Evolutionary conservation across 75 land plant genomes (phyloP).

Genomic region (Gnetum montanum): DNA sequence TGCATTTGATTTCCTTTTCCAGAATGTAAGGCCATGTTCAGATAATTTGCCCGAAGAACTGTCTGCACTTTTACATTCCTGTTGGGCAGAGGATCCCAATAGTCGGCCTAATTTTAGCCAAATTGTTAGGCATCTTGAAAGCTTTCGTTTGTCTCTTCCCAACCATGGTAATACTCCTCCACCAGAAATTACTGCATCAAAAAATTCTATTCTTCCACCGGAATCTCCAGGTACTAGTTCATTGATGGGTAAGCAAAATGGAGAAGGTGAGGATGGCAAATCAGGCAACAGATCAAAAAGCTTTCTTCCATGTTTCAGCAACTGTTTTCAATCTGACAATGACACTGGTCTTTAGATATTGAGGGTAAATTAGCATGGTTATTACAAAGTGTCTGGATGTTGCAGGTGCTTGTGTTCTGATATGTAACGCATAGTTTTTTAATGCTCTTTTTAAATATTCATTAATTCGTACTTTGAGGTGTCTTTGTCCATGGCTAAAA

Average conservation of each 20-base stretch:
- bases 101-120: slow-evolving; percentile 79
- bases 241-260: slow-evolving; percentile 30
- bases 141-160: slow-evolving; percentile 26
- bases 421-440: too few relatives aligned
- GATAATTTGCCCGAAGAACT: slow-evolving; percentile 68
- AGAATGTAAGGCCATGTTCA: slow-evolving; percentile 78
- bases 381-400: too few relatives aligned
- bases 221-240: slow-evolving; percentile 68
- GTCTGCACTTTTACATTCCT: slow-evolving; percentile 60
- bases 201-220: slow-evolving; percentile 22
- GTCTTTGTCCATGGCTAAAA: too few relatives aligned
- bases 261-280: slow-evolving; percentile 13
- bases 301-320: slow-evolving; percentile 35
- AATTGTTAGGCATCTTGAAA: slow-evolving; percentile 46
- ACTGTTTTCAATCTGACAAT: slow-evolving; percentile 22
- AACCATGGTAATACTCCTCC: slow-evolving; percentile 19
- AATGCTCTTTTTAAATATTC: too few relatives aligned
- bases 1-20: slow-evolving; percentile 24
- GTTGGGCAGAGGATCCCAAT: slow-evolving; percentile 90
- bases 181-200: slow-evolving; percentile 11
- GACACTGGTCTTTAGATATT: slow-evolving; percentile 6
- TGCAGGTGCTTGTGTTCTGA: too few relatives aligned
- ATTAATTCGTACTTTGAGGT: too few relatives aligned
- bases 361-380: too few relatives aligned
- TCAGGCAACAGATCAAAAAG: slow-evolving; percentile 20